A percentile compares a stretch with the other conserved stretches of the same genome.
Conservation (phyloP, 495 filamentous ascomycete species). For the Amphirosellinia nigrospora region DNA sequence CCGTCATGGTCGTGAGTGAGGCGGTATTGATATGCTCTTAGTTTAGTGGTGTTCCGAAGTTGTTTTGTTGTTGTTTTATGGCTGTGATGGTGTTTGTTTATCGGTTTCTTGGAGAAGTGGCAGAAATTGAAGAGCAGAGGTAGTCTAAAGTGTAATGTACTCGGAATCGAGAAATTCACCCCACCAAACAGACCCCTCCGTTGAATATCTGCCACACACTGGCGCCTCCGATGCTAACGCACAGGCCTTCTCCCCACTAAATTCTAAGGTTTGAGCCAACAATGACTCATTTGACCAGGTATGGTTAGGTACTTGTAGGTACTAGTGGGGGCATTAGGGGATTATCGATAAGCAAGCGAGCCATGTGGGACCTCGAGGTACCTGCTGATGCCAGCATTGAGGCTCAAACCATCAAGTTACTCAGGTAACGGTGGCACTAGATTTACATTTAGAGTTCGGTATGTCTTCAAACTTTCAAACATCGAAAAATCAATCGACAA, state of each 20-base stretch:
- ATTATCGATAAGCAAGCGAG: constrained; percentile 21
- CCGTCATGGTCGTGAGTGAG: constrained; percentile 23
- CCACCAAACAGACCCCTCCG: constrained; percentile 24
- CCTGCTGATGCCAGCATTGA: background rate
- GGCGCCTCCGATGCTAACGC: background rate
- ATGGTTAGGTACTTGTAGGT: background rate
- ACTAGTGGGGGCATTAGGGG: background rate
- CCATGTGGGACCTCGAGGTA: background rate
- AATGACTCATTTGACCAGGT: constrained; percentile 1
- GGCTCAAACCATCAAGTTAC: background rate
- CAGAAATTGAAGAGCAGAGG: constrained; percentile 19
- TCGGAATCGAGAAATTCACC: constrained; percentile 18
- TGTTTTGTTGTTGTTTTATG: background rate
- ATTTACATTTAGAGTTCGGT: no score
- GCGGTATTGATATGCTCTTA: background rate
- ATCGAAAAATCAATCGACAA: no score
- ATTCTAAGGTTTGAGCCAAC: background rate
- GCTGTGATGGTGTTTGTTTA: background rate
- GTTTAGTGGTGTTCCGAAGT: background rate
- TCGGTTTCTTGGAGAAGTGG: background rate
- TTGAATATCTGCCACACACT: background rate
- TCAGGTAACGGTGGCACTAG: background rate
- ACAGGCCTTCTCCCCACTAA: background rate
- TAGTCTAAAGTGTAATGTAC: constrained; percentile 15
- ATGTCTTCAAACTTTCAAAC: no score